Evolutionary conservation across 148 eudicot genomes (phyloP).

Genomic region (Rhododendron williamsianum): DNA sequence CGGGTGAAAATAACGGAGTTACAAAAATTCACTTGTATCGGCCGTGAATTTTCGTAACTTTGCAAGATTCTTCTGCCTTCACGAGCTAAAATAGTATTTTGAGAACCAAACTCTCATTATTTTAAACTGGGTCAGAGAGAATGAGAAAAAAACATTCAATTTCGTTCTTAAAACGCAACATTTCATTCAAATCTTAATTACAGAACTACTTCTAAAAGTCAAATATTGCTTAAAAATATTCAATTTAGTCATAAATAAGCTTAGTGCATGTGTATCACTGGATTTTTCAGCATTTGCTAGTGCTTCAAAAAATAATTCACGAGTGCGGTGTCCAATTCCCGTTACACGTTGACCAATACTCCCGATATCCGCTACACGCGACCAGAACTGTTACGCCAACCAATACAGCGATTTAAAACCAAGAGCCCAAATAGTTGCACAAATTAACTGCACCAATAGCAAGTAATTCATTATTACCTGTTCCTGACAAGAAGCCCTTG

Average conservation of each 20-base stretch:
- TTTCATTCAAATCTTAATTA: too few relatives aligned
- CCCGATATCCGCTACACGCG: neutral
- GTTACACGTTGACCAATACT: neutral
- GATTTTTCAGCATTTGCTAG: neutral
- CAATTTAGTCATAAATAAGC: neutral
- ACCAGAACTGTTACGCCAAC: neutral
- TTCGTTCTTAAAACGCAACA: too few relatives aligned
- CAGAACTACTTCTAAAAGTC: neutral
- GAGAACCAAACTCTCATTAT: neutral
- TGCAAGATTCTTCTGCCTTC: neutral
- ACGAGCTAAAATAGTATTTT: neutral
- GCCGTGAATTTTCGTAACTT: neutral
- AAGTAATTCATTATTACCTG: constrained; percentile 35
- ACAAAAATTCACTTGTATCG: neutral
- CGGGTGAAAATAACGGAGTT: too few relatives aligned
- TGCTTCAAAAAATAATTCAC: neutral
- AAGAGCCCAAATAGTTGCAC: neutral
- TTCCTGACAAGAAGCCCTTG: constrained; percentile 39
- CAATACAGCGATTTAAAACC: too few relatives aligned
- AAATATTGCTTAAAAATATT: neutral
- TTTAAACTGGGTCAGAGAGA: neutral
- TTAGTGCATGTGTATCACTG: neutral
- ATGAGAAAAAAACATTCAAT: too few relatives aligned
- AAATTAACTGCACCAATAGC: neutral
- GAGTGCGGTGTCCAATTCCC: neutral